phyloP scores from a whole-genome alignment of 23 red algal genomes.

The Cyanidiococcus yangmingshanensis region DNA sequence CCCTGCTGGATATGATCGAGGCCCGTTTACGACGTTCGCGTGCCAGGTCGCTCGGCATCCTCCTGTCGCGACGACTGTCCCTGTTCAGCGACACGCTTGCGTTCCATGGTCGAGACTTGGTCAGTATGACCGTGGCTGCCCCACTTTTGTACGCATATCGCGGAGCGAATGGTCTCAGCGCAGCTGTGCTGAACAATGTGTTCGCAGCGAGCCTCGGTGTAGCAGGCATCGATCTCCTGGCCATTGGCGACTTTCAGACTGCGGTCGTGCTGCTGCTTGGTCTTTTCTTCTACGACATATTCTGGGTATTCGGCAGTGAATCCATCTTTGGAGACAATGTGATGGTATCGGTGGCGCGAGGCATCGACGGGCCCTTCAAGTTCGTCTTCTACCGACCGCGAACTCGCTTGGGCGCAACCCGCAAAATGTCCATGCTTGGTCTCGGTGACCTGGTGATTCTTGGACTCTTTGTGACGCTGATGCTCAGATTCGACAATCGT shows the following conservation, averaged over 20 bases:
- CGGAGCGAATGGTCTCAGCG: conserved; percentile 3
- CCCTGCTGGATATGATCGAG: conserved; percentile 13
- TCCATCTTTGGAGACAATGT: conserved; percentile 80
- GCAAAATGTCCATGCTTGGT: conserved; percentile 76
- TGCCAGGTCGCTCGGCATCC: background rate
- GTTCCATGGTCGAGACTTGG: conserved; percentile 19
- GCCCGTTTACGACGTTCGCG: background rate
- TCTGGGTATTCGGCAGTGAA: conserved; percentile 92
- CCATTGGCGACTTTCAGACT: conserved; percentile 54
- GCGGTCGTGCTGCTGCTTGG: conserved; percentile 52
- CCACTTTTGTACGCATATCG: conserved; percentile 43
- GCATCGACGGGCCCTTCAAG: conserved; percentile 85
- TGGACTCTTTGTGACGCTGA: conserved; percentile 76
- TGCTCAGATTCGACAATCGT: conserved; percentile 70
- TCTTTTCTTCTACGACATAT: conserved; percentile 87
- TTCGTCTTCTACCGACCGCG: conserved; percentile 43
- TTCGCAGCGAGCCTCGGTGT: conserved; percentile 47
- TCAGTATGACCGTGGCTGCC: conserved; percentile 26
- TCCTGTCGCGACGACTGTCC: background rate
- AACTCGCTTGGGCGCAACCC: background rate
- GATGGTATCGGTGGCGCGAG: conserved; percentile 84
- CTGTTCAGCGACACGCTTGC: conserved; percentile 11
- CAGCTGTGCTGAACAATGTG: conserved; percentile 69
- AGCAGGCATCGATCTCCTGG: conserved; percentile 66
- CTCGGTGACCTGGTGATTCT: conserved; percentile 88